These are phyloP conservation scores for Phialemonium atrogriseum DNA, from an alignment of 2,329 filamentous ascomycete genomes.

Conservation along the genomic window DNA sequence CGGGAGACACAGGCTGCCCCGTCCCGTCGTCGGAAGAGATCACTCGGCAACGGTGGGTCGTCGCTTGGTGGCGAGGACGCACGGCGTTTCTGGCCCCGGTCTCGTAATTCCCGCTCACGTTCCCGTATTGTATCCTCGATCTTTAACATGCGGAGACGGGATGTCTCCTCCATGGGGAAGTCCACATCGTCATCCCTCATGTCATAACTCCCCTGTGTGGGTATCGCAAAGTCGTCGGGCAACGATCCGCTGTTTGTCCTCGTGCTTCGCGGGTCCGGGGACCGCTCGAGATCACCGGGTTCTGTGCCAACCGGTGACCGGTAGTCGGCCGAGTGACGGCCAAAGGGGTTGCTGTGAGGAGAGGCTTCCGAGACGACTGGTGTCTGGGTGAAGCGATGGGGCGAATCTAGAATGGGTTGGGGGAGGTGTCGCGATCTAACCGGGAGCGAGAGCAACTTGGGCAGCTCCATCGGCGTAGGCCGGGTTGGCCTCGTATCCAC, in stretches of 20 bases:
- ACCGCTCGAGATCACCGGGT: constrained; percentile 36
- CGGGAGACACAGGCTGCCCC: constrained; percentile 29
- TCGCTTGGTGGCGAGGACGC: constrained; percentile 46
- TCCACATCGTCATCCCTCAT: constrained; percentile 41
- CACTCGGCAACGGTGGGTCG: constrained; percentile 32
- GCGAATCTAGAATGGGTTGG: constrained; percentile 33
- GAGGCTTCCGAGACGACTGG: constrained; percentile 40
- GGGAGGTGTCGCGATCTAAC: constrained; percentile 31
- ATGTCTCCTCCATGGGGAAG: constrained; percentile 36
- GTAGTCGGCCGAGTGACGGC: constrained; percentile 27
- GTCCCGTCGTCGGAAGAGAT: constrained; percentile 40
- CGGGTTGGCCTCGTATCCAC: constrained; percentile 29
- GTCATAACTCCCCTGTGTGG: constrained; percentile 37
- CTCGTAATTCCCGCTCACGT: constrained; percentile 24
- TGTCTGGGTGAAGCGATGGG: constrained; percentile 34
- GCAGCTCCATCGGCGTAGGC: constrained; percentile 27
- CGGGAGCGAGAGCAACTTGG: constrained; percentile 39
- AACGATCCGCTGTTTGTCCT: constrained; percentile 39
- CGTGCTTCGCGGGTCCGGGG: constrained; percentile 33
- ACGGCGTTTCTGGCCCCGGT: constrained; percentile 43
- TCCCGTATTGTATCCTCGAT: constrained; percentile 31
- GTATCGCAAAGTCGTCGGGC: constrained; percentile 35
- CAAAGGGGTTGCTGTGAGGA: constrained; percentile 34
- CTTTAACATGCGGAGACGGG: constrained; percentile 30
- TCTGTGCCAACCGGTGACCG: constrained; percentile 32